Base-by-base conservation (phyloP, 352 stramenopile species). In the Phytophthora hybrid region DNA sequence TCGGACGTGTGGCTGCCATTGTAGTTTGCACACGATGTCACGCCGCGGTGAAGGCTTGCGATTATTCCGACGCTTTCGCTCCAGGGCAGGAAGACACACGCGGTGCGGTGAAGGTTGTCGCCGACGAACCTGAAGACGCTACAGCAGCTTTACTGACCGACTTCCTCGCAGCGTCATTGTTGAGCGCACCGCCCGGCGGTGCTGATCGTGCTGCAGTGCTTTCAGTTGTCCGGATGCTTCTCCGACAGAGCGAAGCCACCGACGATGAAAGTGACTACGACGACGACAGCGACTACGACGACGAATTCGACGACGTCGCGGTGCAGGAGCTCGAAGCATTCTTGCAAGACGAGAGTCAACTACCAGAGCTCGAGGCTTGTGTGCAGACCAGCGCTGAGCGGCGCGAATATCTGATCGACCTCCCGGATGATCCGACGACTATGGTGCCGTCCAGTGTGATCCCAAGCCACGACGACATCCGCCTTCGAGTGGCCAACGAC, bases 341-440 rank as follows among this genome's bases (percentile, higher is more conserved):
- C 56, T 41, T 79, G 44, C 47, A 46, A 6, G 71, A 81, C 7
- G 34, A 69, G 18, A 59, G 53, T 3, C 61, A 67, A 47, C 49
- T 76, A 3, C 73, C 73, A 29, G n/a, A 55, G 5, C 58, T 79
- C 1, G 53, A 74, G 14, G 19, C 73, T 0, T 85, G 78, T 23
- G 55, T 76, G 1, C 32, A 91, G 1, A 78, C 81, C 21, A 89
- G 77, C 49, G 72, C 71, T 9, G 68, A 80, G 10, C 51, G 59
- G 5, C 76, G 85, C 10, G 56, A 46, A 0, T 92, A 90, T 70
- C 41, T 77, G 19, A 63, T 87, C 32, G 55, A 78, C 44, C 23
- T 78, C 1, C 56, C 81, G 11, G 70, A 83, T 11, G 59, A 73
- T 3, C 61, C 69, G 37, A 56, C 14, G 5, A 71, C 66, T 0